Percentiles rank a stretch among this genome's conserved stretches.
These are phyloP conservation scores for Drosera capensis DNA, from an alignment of 148 eudicot species.

Conservation along the genomic window DNA sequence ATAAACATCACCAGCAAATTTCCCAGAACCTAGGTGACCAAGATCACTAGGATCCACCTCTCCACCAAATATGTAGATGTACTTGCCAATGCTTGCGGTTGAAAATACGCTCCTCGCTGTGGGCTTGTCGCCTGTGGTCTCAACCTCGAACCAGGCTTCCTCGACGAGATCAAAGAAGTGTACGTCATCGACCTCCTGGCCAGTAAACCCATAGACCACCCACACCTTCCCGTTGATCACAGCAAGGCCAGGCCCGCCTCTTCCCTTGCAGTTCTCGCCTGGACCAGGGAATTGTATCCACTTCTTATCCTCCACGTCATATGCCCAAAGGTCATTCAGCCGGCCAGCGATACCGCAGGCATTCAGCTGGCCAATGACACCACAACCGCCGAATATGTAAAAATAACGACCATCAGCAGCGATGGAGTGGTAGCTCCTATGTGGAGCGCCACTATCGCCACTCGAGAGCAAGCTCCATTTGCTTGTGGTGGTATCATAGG, in stretches of 20 bases:
- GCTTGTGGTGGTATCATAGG: constrained; percentile 56
- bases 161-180: constrained; percentile 43
- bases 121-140: constrained; percentile 62
- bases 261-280: constrained; percentile 51
- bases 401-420: constrained; percentile 42
- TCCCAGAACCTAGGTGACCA: constrained; percentile 84
- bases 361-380: constrained; percentile 53
- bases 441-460: constrained; percentile 50
- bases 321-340: constrained; percentile 82
- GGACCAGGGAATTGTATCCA: constrained; percentile 60
- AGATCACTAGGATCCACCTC: constrained; percentile 91
- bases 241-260: constrained; percentile 85
- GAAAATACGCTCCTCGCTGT: constrained; percentile 71
- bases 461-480: constrained; percentile 51
- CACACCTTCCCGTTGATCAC: constrained; percentile 49
- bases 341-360: no score
- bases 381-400: constrained; percentile 81
- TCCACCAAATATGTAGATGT: constrained; percentile 49
- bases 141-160: constrained; percentile 51
- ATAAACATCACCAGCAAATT: constrained; percentile 48
- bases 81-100: constrained; percentile 39
- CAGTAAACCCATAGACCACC: constrained; percentile 89
- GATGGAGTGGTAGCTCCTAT: constrained; percentile 83
- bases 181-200: constrained; percentile 68
- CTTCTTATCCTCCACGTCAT: constrained; percentile 32